phyloP scores from a whole-genome alignment of 2,329 filamentous ascomycete genomes.

The Pseudogymnoascus sp. region DNA sequence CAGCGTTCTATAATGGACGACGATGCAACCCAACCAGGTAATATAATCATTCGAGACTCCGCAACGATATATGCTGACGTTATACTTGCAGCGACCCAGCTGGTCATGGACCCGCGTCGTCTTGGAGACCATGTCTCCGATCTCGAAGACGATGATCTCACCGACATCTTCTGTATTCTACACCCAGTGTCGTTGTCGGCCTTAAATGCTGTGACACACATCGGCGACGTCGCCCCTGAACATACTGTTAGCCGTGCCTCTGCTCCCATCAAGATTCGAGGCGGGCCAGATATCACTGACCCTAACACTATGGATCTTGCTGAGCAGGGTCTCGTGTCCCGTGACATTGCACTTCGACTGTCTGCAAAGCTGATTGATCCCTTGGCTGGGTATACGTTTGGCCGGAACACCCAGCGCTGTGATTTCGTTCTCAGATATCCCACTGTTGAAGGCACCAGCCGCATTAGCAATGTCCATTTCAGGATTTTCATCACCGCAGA shows the following conservation, averaged over 20 bases:
- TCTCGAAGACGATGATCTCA: conserved; percentile 71
- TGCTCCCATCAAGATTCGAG: conserved; percentile 30
- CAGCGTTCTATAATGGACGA: neutral
- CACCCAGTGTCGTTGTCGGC: conserved; percentile 70
- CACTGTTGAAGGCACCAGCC: conserved; percentile 42
- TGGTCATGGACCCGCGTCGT: conserved; percentile 71
- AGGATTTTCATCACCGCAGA: conserved; percentile 75
- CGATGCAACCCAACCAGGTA: conserved; percentile 1
- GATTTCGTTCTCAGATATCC: conserved; percentile 52
- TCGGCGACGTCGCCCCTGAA: conserved; percentile 43
- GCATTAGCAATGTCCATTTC: conserved; percentile 93
- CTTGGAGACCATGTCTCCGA: conserved; percentile 74
- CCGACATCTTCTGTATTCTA: conserved; percentile 83
- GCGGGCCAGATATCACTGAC: conserved; percentile 11
- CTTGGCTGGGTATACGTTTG: conserved; percentile 72
- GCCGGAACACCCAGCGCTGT: conserved; percentile 62
- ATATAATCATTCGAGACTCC: neutral
- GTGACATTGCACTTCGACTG: conserved; percentile 71
- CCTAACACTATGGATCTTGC: conserved; percentile 17
- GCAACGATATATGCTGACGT: neutral
- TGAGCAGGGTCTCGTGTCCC: conserved; percentile 19
- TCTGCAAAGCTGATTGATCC: conserved; percentile 65
- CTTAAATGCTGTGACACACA: conserved; percentile 52
- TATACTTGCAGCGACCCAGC: conserved; percentile 58
- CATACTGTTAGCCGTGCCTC: conserved; percentile 52